These are phyloP conservation scores for Adenanthera pavonina DNA, from an alignment of 306 rosid genomes.

Conservation along the genomic window DNA sequence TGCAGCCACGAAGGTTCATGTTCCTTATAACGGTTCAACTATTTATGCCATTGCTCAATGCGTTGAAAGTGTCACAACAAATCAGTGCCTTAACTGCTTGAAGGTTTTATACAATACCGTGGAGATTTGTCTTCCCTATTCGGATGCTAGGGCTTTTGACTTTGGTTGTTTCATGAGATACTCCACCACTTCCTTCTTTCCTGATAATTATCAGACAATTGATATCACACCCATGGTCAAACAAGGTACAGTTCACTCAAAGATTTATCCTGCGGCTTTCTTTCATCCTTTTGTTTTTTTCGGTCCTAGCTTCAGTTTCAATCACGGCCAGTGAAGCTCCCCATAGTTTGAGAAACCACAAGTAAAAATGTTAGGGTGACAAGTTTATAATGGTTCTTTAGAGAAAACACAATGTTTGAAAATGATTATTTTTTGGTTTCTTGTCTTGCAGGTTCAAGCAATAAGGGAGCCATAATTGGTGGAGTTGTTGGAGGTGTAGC, in stretches of 20 bases:
- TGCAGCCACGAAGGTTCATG: conserved; percentile 37
- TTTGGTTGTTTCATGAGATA: conserved; percentile 10
- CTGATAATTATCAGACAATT: neutral
- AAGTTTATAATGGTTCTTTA: neutral
- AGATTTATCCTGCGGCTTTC: neutral
- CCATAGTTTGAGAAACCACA: neutral
- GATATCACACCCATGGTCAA: conserved; percentile 24
- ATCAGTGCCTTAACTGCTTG: conserved; percentile 49
- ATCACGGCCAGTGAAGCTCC: no score
- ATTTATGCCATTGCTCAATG: conserved; percentile 54
- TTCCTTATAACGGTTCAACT: conserved; percentile 4
- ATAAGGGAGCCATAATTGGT: neutral
- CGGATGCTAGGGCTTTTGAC: conserved; percentile 46
- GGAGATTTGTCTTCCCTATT: conserved; percentile 43
- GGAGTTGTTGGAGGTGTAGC: conserved; percentile 7
- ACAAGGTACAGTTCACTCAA: conserved; percentile 29
- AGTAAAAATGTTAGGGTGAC: neutral
- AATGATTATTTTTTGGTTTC: neutral
- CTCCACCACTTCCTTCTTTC: neutral
- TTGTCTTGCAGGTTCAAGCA: neutral
- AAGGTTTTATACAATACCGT: conserved; percentile 36
- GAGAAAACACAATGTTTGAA: neutral
- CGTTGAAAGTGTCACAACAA: conserved; percentile 32
- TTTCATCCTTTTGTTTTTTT: no score
- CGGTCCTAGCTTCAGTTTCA: no score